Conservation (phyloP, 768 basidiomycete genomes). For the Boletus coccyginus region DNA sequence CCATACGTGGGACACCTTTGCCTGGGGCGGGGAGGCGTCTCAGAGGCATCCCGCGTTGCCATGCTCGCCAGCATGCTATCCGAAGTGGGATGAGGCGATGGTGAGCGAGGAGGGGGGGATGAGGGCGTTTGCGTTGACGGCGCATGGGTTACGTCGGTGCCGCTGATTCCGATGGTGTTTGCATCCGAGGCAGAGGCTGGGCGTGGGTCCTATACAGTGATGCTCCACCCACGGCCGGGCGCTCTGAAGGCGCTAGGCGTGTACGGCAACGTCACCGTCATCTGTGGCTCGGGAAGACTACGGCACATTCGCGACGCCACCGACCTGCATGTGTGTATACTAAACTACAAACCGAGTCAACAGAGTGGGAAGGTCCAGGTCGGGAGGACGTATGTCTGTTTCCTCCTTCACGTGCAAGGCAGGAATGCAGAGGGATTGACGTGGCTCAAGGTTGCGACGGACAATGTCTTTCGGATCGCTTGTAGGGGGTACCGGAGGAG, state of each 20-base stretch:
- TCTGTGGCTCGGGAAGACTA: constrained; percentile 17
- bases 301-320: constrained; percentile 5
- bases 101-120: constrained; percentile 7
- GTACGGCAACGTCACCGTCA: constrained; percentile 13
- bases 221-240: neutral
- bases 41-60: constrained; percentile 18
- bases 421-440: constrained; percentile 1
- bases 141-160: constrained; percentile 19
- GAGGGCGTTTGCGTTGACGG: constrained; percentile 11
- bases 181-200: neutral
- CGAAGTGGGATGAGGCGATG: constrained; percentile 15
- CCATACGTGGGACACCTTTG: constrained; percentile 25
- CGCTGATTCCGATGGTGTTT: constrained; percentile 19
- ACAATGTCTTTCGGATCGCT: constrained; percentile 20
- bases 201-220: constrained; percentile 11
- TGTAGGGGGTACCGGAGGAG: constrained; percentile 6
- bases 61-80: constrained; percentile 21
- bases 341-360: constrained; percentile 16
- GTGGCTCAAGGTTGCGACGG: constrained; percentile 26
- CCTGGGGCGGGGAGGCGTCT: constrained; percentile 23
- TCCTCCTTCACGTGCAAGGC: constrained; percentile 16
- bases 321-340: constrained; percentile 22
- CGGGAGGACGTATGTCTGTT: constrained; percentile 21
- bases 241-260: too few relatives aligned
- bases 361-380: constrained; percentile 11